Evolutionary conservation across 2,329 filamentous ascomycete species (phyloP), one percentile per base, ranked within the genome.

Genomic region (Acarospora socialis): DNA sequence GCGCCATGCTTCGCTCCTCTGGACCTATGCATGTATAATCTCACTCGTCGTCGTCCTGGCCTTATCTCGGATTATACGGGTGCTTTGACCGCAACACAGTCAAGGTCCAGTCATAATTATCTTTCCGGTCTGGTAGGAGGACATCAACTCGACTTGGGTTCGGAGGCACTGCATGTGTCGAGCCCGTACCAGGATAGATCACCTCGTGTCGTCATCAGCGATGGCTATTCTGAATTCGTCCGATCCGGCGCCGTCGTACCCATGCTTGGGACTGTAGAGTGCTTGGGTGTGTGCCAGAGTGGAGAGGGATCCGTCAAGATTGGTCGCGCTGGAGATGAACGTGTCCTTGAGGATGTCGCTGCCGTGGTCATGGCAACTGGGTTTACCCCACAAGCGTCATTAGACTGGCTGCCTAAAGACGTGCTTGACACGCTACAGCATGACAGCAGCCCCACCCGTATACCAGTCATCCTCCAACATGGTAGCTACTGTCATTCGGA

Each of bases 291-390:
- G n/a, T n/a, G n/a, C n/a, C n/a, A n/a, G n/a, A n/a, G n/a, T n/a
- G n/a, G n/a, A n/a, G n/a, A n/a, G n/a, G n/a, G n/a, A n/a, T n/a
- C n/a, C n/a, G n/a, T 53, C 15, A 65, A 62, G 24, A 46, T 69
- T 0, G 44, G 54, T 0, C 33, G 51, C 46, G 0, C 32, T 66
- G 3, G 42, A 37, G 0, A 60, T 47, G 10, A 49, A 43, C n/a
- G 53, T 50, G 1, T 62, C 50, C 6, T 82, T 3, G 48, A 65
- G 0, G 57, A 77, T 30, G 55, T 86, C 18, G 70, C 68, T 1
- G 77, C 74, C 0, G 63, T 90, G 7, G 61, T 92, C 2, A 63
- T 82, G 12, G 81, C 81, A 0, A 87, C 80, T 0, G 82, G 82
- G 1, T 92, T 81, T 47, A 68, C 74, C 4, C 66, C 78, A 0